A percentile compares a stretch with the other conserved stretches of the same genome.
Evolutionary conservation across 306 rosid species (phyloP).

Genomic region (Corylus avellana): DNA sequence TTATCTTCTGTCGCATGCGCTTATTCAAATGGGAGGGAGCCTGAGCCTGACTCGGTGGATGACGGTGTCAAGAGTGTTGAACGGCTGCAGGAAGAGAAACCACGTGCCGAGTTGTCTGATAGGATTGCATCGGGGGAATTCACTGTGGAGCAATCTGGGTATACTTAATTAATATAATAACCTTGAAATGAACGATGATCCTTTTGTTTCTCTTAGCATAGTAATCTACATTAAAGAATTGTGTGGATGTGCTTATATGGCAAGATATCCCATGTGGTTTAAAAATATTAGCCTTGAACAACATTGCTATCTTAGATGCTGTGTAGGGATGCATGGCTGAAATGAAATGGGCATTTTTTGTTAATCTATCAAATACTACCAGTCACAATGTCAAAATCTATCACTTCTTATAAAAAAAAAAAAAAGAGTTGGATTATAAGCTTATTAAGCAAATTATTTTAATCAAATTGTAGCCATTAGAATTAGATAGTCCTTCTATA

Average conservation of each 20-base stretch:
- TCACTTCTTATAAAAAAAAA: too few relatives aligned
- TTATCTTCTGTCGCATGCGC: constrained; percentile 44
- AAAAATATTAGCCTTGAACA: too few relatives aligned
- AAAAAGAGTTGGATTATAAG: too few relatives aligned
- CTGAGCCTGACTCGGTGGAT: constrained; percentile 53
- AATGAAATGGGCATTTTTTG: too few relatives aligned
- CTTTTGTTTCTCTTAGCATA: neutral
- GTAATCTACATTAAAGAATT: neutral
- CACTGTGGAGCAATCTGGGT: constrained; percentile 70
- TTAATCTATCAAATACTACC: too few relatives aligned
- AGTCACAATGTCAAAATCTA: too few relatives aligned
- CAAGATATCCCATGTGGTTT: too few relatives aligned
- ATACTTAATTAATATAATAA: neutral
- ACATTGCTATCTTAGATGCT: too few relatives aligned
- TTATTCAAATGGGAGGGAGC: constrained; percentile 74
- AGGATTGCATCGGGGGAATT: constrained; percentile 84
- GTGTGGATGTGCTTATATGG: neutral
- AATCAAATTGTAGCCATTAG: too few relatives aligned
- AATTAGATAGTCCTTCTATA: too few relatives aligned
- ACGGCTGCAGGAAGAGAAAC: constrained; percentile 45
- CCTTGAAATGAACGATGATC: neutral
- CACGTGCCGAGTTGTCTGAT: constrained; percentile 65
- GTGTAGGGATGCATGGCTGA: too few relatives aligned
- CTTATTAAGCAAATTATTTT: too few relatives aligned
- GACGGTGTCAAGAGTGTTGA: constrained; percentile 45